Percentiles rank a stretch among this genome's conserved stretches.
These are phyloP conservation scores for Fremontodendron californicum DNA, from an alignment of 345 rosid species.

Conservation along the genomic window DNA sequence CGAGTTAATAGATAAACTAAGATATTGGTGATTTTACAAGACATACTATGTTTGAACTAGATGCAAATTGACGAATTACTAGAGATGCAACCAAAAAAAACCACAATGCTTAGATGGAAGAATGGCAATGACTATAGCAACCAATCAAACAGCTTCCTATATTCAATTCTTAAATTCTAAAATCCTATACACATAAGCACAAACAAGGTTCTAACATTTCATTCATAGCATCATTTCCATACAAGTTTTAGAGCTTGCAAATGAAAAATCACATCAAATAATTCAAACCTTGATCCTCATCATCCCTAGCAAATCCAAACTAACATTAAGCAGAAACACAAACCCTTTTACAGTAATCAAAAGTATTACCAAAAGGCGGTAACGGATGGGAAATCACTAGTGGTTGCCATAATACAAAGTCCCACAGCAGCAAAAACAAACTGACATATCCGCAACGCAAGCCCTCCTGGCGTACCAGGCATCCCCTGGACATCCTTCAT, in stretches of 20 bases:
- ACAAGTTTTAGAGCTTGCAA: neutral
- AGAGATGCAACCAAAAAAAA: neutral
- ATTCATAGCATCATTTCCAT: neutral
- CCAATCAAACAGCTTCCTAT: neutral
- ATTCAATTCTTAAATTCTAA: neutral
- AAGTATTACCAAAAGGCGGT: constrained; percentile 62
- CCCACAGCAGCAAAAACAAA: constrained; percentile 58
- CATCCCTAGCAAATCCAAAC: neutral
- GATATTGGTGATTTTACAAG: neutral
- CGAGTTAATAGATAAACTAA: neutral
- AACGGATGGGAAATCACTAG: constrained; percentile 73
- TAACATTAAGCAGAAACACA: neutral
- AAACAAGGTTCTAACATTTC: neutral
- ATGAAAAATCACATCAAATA: neutral
- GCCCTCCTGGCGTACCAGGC: constrained; percentile 71
- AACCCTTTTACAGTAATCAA: neutral
- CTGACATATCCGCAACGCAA: constrained; percentile 53
- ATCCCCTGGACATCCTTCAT: constrained; percentile 69
- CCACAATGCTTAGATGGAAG: neutral
- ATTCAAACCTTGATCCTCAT: neutral
- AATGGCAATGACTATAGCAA: neutral
- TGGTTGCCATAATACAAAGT: constrained; percentile 61
- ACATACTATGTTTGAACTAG: neutral
- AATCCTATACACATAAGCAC: neutral
- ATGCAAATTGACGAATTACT: neutral